Conservation (phyloP, 345 rosid genomes). For the Litchi chinensis region DNA sequence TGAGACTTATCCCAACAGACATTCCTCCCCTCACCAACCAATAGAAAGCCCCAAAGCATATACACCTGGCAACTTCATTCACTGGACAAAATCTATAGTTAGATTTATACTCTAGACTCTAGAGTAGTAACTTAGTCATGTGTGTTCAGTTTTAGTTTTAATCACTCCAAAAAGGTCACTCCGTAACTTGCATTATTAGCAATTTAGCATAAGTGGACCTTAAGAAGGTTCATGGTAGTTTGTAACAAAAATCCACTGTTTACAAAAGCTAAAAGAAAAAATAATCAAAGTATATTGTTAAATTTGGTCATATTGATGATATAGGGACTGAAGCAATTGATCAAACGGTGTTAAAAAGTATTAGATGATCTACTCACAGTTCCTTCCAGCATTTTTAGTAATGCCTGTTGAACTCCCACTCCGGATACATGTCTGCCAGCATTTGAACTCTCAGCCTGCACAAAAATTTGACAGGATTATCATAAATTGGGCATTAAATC, state of each 20-base stretch:
- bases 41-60: background rate
- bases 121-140: background rate
- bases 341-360: background rate
- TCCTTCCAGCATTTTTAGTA: constrained; percentile 96
- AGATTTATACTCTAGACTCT: background rate
- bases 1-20: background rate
- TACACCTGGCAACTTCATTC: background rate
- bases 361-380: constrained; percentile 54
- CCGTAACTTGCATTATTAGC: background rate
- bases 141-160: background rate
- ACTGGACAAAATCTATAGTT: background rate
- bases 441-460: constrained; percentile 70
- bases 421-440: constrained; percentile 96
- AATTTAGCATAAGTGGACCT: constrained; percentile 6
- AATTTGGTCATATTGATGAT: background rate
- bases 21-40: background rate
- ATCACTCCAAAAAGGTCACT: background rate
- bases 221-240: background rate
- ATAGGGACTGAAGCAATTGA: background rate
- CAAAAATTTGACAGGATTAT: constrained; percentile 5
- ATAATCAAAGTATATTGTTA: background rate
- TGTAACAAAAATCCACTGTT: background rate
- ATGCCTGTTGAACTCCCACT: constrained; percentile 98
- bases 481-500: background rate
- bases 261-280: background rate